A percentile compares a stretch with the other conserved stretches of the same genome.
Evolutionary conservation across 2,329 filamentous ascomycete species (phyloP).

Genomic region (Pestalotiopsis sp.): DNA sequence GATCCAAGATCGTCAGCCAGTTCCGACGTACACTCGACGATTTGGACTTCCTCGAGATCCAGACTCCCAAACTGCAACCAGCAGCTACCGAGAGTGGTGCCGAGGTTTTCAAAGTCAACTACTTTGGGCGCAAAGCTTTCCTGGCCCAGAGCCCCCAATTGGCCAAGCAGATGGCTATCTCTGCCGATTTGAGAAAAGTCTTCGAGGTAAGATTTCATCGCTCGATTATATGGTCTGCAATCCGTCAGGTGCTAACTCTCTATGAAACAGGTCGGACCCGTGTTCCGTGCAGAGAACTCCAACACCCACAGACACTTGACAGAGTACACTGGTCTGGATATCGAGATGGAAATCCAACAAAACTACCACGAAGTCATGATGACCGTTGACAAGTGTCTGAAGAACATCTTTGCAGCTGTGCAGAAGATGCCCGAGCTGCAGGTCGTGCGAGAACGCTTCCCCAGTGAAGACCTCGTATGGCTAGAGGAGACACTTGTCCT

Average conservation of each 20-base stretch:
- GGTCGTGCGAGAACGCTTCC: conserved; percentile 80
- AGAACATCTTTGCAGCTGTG: conserved; percentile 74
- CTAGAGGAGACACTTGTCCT: conserved; percentile 83
- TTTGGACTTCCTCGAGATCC: conserved; percentile 86
- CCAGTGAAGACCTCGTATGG: conserved; percentile 85
- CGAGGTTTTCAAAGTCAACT: conserved; percentile 89
- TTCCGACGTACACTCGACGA: conserved; percentile 79
- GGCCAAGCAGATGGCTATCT: conserved; percentile 91
- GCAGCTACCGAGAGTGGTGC: conserved; percentile 89
- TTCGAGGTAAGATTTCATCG: conserved; percentile 62
- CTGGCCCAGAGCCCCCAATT: conserved; percentile 90
- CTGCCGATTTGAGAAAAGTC: conserved; percentile 84
- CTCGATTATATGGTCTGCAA: neutral
- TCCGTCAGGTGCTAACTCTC: neutral
- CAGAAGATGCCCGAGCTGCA: conserved; percentile 73
- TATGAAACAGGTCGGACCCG: conserved; percentile 65
- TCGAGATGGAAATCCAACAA: conserved; percentile 89
- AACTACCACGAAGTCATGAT: conserved; percentile 88
- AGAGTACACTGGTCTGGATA: conserved; percentile 89
- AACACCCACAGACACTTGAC: conserved; percentile 95
- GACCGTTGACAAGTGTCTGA: conserved; percentile 79
- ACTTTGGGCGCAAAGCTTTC: conserved; percentile 86
- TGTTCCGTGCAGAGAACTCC: conserved; percentile 93
- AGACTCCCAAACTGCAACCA: conserved; percentile 89
- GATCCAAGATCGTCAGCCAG: conserved; percentile 16